Base-by-base conservation (phyloP, 805 yeast species). In the Metschnikowia peoriensis region DNA sequence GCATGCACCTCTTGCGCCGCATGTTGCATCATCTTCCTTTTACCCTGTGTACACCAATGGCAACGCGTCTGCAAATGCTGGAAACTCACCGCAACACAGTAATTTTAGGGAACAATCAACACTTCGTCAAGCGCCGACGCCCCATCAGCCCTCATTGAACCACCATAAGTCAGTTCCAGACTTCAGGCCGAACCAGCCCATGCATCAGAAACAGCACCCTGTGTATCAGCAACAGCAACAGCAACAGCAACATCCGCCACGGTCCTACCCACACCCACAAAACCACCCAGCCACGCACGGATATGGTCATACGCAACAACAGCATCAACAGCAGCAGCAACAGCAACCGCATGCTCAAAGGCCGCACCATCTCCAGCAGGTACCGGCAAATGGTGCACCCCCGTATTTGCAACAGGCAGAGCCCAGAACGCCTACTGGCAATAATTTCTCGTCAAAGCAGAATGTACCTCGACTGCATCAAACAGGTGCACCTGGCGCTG, bases 111-210 rank as follows among this genome's bases (percentile, higher is more conserved):
- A 51, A 12, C 45, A 16, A 8, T 47, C 49, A 22, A 38, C 9
- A n/a, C 12, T 7, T 14, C 46, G 45, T 22, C 46, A 43, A 38
- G 39, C 46, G 8, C 42, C 47, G 9, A 35, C 35, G 14, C 35
- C 35, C 14, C 35, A 9, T 12, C 35, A 32, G 6, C 35, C 38
- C 17, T n/a, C 17, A 9, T 38, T 42, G 35, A 38, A 48, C 6
- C 47, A 48, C 29, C 51, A 48, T 35, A 22, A 16, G 37, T 40
- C 47, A n/a, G 48, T 44, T 7, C 48, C 48, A 12, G 47, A 38
- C 48, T 44, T 44, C 28, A 27, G 47, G 28, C 52, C 52, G 10
- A 43, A 29, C 42, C 52, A 44, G 45, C 48, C 52, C 11, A 45
- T 28, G 40, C 49, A 41, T 8, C 51, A 15, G 41, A 40, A 47